Evolutionary conservation across 441 rosid genomes (phyloP).

Genomic region (Cnidoscolus chayamansa): DNA sequence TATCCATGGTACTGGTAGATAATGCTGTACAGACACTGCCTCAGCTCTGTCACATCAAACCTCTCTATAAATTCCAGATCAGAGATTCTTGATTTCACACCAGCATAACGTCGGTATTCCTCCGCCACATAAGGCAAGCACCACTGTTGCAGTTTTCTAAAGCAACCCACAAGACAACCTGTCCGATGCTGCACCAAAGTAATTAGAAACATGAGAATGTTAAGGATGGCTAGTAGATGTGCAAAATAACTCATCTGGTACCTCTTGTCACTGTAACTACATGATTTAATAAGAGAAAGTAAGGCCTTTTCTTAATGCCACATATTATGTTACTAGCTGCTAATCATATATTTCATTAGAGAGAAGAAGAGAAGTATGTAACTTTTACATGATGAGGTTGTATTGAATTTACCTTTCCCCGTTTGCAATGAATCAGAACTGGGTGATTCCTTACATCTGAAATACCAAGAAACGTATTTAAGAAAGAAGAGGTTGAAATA

Average conservation of each 20-base stretch:
- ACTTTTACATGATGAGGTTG: background rate
- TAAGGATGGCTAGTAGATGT: too few relatives aligned
- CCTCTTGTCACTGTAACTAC: too few relatives aligned
- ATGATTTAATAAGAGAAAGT: too few relatives aligned
- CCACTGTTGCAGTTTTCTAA: slow-evolving; percentile 89
- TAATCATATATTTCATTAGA: too few relatives aligned
- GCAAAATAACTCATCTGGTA: too few relatives aligned
- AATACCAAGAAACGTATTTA: slow-evolving; percentile 12
- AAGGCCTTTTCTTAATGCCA: too few relatives aligned
- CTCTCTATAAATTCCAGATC: slow-evolving; percentile 66
- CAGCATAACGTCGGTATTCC: slow-evolving; percentile 71
- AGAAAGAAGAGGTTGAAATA: background rate
- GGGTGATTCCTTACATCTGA: slow-evolving; percentile 94
- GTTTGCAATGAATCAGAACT: slow-evolving; percentile 84
- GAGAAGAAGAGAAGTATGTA: too few relatives aligned
- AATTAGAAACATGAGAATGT: background rate
- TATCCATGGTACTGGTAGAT: slow-evolving; percentile 79
- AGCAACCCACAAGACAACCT: slow-evolving; percentile 85
- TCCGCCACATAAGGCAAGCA: slow-evolving; percentile 70
- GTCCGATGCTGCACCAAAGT: slow-evolving; percentile 72
- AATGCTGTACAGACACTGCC: slow-evolving; percentile 62
- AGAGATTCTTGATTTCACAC: slow-evolving; percentile 53
- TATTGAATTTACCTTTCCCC: slow-evolving; percentile 62
- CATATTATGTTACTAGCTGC: too few relatives aligned
- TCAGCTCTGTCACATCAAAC: slow-evolving; percentile 48